Percentiles rank a stretch among this genome's conserved stretches.
phyloP scores from a whole-genome alignment of 1,284 basidiomycete species.

The Mycena sp. region DNA sequence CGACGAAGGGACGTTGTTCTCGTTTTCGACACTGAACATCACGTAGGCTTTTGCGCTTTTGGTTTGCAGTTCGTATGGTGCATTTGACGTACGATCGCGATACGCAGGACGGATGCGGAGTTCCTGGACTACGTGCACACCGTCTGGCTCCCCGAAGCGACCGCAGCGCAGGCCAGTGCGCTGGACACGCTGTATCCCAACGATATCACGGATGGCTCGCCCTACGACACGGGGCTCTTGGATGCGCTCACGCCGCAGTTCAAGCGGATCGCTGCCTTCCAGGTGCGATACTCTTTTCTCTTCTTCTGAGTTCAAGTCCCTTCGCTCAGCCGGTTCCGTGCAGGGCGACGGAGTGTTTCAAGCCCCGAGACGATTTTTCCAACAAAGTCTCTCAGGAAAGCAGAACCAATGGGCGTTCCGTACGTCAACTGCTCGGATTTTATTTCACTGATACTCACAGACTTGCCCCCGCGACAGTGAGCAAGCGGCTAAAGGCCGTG shows the following conservation, averaged over 20 bases:
- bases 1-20: constrained; percentile 53
- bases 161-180: background rate
- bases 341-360: constrained; percentile 31
- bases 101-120: constrained; percentile 21
- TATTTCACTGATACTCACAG: no score
- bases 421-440: background rate
- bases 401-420: constrained; percentile 32
- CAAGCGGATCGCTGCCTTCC: constrained; percentile 31
- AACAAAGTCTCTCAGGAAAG: constrained; percentile 22
- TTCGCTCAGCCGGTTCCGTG: background rate
- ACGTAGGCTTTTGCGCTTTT: constrained; percentile 8
- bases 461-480: constrained; percentile 28
- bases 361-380: constrained; percentile 28
- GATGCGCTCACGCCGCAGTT: constrained; percentile 27
- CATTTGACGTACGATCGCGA: background rate
- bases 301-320: background rate
- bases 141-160: constrained; percentile 16
- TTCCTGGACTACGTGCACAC: constrained; percentile 17
- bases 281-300: background rate
- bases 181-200: constrained; percentile 20
- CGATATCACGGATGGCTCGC: constrained; percentile 18
- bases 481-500: constrained; percentile 33
- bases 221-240: constrained; percentile 23
- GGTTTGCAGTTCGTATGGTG: background rate
- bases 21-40: constrained; percentile 37